Evolutionary conservation across 352 stramenopile species (phyloP), one percentile per base, ranked within the genome.

Genomic region (Pythium diclinum): DNA sequence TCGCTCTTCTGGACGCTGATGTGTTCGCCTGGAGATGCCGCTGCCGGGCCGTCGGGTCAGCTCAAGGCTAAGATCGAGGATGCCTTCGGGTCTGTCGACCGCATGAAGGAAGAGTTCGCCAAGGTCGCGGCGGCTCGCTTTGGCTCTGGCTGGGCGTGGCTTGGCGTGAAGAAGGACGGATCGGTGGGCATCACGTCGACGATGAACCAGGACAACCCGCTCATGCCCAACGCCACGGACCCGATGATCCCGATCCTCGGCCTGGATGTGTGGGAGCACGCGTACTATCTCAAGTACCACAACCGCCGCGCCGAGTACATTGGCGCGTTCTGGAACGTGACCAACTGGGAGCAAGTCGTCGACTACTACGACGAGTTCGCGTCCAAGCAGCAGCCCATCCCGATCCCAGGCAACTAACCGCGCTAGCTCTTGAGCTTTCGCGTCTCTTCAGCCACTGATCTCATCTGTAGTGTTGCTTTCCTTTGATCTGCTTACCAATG

Each of bases 171-270:
- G 59, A 44, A 52, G 11, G 72, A 81, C 48, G 79, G 85, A 58
- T 85, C 88, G 56, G 73, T 98, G n/a, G 82, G 88, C 56, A 86
- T 98, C 64, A 85, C 90, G 23, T 80, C 80, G 28, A 97, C 91
- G 21, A 76, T 87, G 54, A 98, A 98, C 77, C 92, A 98, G n/a
- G 64, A 71, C 42, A 71, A 71, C 53, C 65, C 65, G 51, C 65
- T 71, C n/a, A 71, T 71, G 65, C 65, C 65, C 25, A 67, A 71
- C n/a, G 65, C 59, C 21, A 16, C 33, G 13, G 58, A 63, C 11
- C 58, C 48, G 17, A 72, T 80, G 68, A 67, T 87, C 71, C 85
- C 85, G 38, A 92, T 97, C 63, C 70, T 97, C 32, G 83, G 78
- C 10, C 71, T 97, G 17, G 87, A 97, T 73, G 64, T 70, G 32